Evolutionary conservation across 306 rosid species (phyloP), one percentile per base, ranked within the genome.

Genomic region (Gastrolobium bilobum): DNA sequence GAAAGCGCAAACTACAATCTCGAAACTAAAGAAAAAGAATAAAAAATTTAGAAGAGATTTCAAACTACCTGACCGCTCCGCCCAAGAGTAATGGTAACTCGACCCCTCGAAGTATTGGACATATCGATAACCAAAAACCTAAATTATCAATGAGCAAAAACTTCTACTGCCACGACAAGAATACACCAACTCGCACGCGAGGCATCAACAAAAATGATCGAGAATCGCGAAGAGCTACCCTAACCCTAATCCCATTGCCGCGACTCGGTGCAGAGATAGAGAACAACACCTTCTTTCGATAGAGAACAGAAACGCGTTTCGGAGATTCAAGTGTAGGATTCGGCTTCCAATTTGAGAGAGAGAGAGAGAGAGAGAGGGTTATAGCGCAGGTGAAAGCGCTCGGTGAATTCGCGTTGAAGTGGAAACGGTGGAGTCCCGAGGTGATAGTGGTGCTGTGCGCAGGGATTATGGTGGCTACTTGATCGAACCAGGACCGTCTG

Each of bases 31-130:
- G 20, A 6, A 13, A 10, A 37, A 57, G 1, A 34, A 43, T 2
- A 2, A 13, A 6, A 14, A 30, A 81, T 71, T 37, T 4, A 30
- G 2, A 70, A 43, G 30, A 58, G 39, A 59, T 67, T 30, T 72
- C 29, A 53, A 42, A 13, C 10, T 79, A 96, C 99, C 93, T 91
- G 97, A 33, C 96, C 97, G 71, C 92, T 83, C 13, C 96, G 94
- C 69, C 97, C 99, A 50, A 96, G 92, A 44, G 97, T 93, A 54
- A 96, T 93, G 79, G 98, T 93, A 78, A 95, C 94, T 71, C 92
- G 87, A 68, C 81, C 86, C 84, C 92, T 86, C 47, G 97, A 89
- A 87, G 72, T 44, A 76, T 89, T 90, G 3, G 93, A 84, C 98
- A 95, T 95, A 35, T 43, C 73, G 75, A 70, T 38, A 83, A 47